Base-by-base conservation (phyloP, 106 monocot species). In the Dendrobium huoshanense region DNA sequence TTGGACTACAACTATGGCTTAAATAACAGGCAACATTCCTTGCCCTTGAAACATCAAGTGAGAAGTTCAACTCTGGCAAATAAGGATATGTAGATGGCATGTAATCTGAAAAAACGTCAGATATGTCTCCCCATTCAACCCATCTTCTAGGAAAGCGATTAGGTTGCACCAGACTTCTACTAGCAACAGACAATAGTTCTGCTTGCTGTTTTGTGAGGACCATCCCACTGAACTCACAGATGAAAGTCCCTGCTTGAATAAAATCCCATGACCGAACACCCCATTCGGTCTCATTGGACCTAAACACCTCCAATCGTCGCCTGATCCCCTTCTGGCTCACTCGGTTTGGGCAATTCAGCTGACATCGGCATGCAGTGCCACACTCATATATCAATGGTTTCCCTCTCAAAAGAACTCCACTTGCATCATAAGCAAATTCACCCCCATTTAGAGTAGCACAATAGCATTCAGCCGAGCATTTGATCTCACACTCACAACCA, bases 21-120 rank as follows among this genome's bases (percentile, higher is more conserved):
- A 91, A 72, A 74, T 91, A 91, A 70, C 84, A 91, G 20, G 83
- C 86, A 79, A 88, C 88, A 80, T 91, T 91, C 64, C 90, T 88
- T 20, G 19, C 44, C 73, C 59, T 84, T 4, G 90, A 86, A 9
- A 91, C 86, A 78, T 91, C 90, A 2, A 91, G 27, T 4, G 82
- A 59, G 58, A 84, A 91, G 47, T 25, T 74, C 67, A 83, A 58
- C 13, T 75, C 80, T 9, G 87, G 85, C 45, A 83, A n/a, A 6
- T 48, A 49, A 74, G 81, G 80, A 48, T 31, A 51, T 41, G n/a
- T 11, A n/a, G 80, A 81, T 15, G 75, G 29, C 8, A 13, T 15
- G 67, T 85, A 82, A 20, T 78, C 74, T n/a, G 81, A 81, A 9
- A 78, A 51, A 7, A 88, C 84, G 13, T 75, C 77, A 54, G 86